A percentile compares a stretch with the other conserved stretches of the same genome.
Conservation (phyloP, 1,284 basidiomycete genomes). For the Ceratobasidium sp. region DNA sequence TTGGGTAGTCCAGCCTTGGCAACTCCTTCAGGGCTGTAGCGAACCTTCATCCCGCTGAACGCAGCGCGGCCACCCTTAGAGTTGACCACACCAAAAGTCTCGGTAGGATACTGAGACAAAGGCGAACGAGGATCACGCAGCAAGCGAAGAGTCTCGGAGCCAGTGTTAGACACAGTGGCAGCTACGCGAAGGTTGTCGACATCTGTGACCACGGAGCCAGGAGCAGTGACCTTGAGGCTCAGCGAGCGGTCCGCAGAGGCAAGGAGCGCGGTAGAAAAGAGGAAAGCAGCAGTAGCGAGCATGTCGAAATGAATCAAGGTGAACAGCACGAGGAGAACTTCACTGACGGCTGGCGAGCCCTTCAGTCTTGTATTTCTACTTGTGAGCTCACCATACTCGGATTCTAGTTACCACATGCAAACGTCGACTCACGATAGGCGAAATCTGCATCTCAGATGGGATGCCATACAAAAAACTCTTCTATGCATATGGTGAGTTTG, state of each 20-base stretch:
- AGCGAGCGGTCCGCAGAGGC: conserved; percentile 43
- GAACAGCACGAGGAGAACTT: conserved; percentile 1
- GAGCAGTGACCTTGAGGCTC: conserved; percentile 53
- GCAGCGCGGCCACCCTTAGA: conserved; percentile 58
- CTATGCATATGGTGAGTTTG: neutral
- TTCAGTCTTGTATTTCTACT: neutral
- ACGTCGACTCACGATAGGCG: neutral
- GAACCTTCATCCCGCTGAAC: conserved; percentile 56
- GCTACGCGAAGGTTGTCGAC: conserved; percentile 63
- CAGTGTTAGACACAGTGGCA: conserved; percentile 65
- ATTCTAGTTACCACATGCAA: neutral
- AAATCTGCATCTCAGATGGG: neutral
- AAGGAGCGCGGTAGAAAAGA: conserved; percentile 37
- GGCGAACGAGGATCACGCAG: conserved; percentile 64
- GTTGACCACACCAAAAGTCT: conserved; percentile 63
- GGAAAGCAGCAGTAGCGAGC: conserved; percentile 33
- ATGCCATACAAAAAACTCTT: neutral
- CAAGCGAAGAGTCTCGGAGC: conserved; percentile 64
- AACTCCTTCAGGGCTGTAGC: conserved; percentile 54
- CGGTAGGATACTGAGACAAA: conserved; percentile 61
- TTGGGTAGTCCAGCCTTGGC: conserved; percentile 47
- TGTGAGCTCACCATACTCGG: neutral
- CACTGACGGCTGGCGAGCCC: neutral
- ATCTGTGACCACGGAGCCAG: conserved; percentile 57
- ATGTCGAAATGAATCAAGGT: conserved; percentile 40